Conservation (phyloP, 2,329 filamentous ascomycete species). For the Fusarium sacchari region DNA sequence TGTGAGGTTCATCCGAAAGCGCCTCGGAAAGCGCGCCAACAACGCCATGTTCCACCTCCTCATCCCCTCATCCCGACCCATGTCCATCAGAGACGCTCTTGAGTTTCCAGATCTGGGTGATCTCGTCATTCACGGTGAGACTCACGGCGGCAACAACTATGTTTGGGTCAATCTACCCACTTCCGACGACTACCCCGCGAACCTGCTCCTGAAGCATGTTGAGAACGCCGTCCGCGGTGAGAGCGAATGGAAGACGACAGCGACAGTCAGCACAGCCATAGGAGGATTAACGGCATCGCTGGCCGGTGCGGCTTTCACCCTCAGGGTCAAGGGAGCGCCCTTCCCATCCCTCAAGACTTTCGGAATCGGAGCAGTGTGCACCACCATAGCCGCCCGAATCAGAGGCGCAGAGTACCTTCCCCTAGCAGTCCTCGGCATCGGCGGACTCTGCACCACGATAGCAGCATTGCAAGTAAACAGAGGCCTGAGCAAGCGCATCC, state of each 20-base stretch:
- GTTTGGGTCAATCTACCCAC: conserved; percentile 32
- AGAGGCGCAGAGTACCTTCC: conserved; percentile 22
- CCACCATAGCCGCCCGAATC: conserved; percentile 10
- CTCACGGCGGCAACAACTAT: conserved; percentile 22
- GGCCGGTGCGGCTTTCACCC: conserved; percentile 16
- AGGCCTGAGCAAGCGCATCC: conserved; percentile 19
- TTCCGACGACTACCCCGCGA: conserved; percentile 12
- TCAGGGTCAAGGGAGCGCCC: conserved; percentile 21
- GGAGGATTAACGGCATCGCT: conserved; percentile 27
- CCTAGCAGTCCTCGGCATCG: conserved; percentile 22
- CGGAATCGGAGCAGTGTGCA: conserved; percentile 1
- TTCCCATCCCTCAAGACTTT: conserved; percentile 22
- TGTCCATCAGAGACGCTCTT: conserved; percentile 17
- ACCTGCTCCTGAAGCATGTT: conserved; percentile 20
- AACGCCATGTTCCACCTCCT: conserved; percentile 29
- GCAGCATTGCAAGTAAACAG: conserved; percentile 22
- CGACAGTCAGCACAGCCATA: conserved; percentile 26
- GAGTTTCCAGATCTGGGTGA: conserved; percentile 30
- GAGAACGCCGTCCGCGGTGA: conserved; percentile 21
- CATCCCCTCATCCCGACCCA: conserved; percentile 29
- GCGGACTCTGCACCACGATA: conserved; percentile 21
- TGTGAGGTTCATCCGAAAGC: conserved; percentile 24
- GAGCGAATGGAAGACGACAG: conserved; percentile 30
- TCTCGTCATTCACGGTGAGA: conserved; percentile 27
- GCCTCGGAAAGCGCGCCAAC: conserved; percentile 24